Percentiles rank a stretch among this genome's conserved stretches.
Evolutionary conservation across 2,329 filamentous ascomycete species (phyloP).

Genomic region (Trichoderma simmonsii): DNA sequence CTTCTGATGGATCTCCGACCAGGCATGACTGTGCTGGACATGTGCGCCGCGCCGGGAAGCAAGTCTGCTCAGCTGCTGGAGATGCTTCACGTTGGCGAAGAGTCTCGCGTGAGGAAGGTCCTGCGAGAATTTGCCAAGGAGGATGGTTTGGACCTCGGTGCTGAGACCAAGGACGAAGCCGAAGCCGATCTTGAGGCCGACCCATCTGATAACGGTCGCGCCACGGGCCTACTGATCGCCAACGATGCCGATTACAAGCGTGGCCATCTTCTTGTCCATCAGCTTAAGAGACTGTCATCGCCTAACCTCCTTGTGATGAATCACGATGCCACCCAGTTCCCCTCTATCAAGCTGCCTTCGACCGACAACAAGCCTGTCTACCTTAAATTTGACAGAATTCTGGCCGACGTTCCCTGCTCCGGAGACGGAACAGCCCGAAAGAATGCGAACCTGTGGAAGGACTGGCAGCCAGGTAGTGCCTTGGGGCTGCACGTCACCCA

Average conservation of each 20-base stretch:
- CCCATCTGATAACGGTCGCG: slow-evolving; percentile 73
- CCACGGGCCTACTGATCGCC: slow-evolving; percentile 87
- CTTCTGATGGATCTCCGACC: slow-evolving; percentile 87
- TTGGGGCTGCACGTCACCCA: slow-evolving; percentile 86
- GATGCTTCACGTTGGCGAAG: slow-evolving; percentile 89
- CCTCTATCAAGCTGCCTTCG: slow-evolving; percentile 78
- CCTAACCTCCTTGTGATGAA: slow-evolving; percentile 97
- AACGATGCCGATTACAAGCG: slow-evolving; percentile 98
- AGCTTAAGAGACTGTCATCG: slow-evolving; percentile 94
- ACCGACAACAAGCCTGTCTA: slow-evolving; percentile 62
- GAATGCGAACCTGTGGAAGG: slow-evolving; percentile 90
- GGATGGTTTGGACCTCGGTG: slow-evolving; percentile 52
- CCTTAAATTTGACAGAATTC: slow-evolving; percentile 93
- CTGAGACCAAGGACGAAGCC: slow-evolving; percentile 46
- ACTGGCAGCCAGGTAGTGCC: slow-evolving; percentile 86
- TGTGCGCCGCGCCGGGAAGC: slow-evolving; percentile 95
- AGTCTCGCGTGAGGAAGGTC: slow-evolving; percentile 74
- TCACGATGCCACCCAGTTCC: slow-evolving; percentile 94
- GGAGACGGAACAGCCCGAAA: slow-evolving; percentile 93
- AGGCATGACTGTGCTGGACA: slow-evolving; percentile 88
- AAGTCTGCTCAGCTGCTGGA: slow-evolving; percentile 95
- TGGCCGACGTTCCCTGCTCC: slow-evolving; percentile 95
- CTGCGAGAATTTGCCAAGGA: slow-evolving; percentile 62
- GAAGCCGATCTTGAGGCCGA: slow-evolving; percentile 56
- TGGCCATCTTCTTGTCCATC: slow-evolving; percentile 94